phyloP scores from a whole-genome alignment of 2,329 filamentous ascomycete genomes.

The Dactylellina parvicollis region DNA sequence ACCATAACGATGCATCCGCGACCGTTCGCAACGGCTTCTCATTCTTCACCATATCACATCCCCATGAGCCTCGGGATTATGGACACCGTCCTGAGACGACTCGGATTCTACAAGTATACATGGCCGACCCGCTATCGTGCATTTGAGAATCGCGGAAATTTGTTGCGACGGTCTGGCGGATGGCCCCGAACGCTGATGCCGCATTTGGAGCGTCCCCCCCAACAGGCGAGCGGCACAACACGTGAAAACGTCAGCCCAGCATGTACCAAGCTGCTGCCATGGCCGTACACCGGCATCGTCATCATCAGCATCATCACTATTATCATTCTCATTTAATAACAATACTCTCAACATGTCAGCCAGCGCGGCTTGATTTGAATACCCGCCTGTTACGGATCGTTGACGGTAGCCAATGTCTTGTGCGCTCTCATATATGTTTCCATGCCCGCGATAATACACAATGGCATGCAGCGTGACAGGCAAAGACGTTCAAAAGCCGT shows the following conservation, averaged over 20 bases:
- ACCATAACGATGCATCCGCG: too few species aligned
- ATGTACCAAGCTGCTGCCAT: constrained; percentile 4
- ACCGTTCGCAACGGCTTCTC: too few species aligned
- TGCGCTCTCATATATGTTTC: too few species aligned
- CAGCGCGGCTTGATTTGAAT: not conserved
- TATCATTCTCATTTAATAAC: not conserved
- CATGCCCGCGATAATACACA: too few species aligned
- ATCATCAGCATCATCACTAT: not conserved
- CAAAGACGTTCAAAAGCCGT: too few species aligned
- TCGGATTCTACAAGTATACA: too few species aligned
- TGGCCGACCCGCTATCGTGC: too few species aligned
- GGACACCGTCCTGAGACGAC: too few species aligned
- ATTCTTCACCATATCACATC: too few species aligned
- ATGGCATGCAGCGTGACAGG: too few species aligned
- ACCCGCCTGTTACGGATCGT: not conserved
- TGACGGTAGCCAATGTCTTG: constrained; percentile 39
- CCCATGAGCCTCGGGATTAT: too few species aligned
- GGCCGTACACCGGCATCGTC: not conserved
- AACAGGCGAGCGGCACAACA: not conserved
- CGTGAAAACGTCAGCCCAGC: constrained; percentile 9
- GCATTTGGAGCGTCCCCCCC: not conserved
- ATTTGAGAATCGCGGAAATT: too few species aligned
- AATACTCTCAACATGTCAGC: not conserved
- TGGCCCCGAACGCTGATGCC: not conserved
- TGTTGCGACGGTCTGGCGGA: not conserved